Evolutionary conservation across 768 basidiomycete species (phyloP), one percentile per base, ranked within the genome.

Genomic region (Ramaria rubella): DNA sequence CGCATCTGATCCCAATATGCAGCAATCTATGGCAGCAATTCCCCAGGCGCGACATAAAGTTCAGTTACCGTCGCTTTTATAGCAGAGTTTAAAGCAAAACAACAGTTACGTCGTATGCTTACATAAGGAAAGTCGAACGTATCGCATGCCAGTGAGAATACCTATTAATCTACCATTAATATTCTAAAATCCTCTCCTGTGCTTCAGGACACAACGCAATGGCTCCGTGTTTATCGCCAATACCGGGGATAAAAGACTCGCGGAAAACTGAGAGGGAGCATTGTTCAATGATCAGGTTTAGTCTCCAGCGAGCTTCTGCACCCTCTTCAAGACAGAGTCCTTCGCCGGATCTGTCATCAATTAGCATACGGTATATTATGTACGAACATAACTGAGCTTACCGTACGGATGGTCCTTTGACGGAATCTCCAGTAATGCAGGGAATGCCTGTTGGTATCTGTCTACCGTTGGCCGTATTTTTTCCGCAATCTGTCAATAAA

Each of bases 321-420:
- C 95, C 52, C 94, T 84, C 72, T 94, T 97, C 65, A 98, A 77
- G 29, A 98, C 82, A 1, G 93, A 96, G 67, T 98, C 95, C 69
- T 97, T 97, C 12, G 85, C 83, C 15, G 95, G 95, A 72, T 98
- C 95, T 95, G 64, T 31, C 29, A 52, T 63, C 54, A 65, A 60
- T 63, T 43, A 55, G 50, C 45, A 23, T 2, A 53, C 42, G 33
- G 49, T 26, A 38, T 34, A 23, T 9, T 4, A 48, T 31, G 44
- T 53, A 30, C 34, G 49, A 58, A 42, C 46, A 30, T 45, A 29
- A 26, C 33, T 38, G 11, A 46, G 56, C 81, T 58, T 53, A 95
- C 95, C 94, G 64, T 98, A 98, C 33, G 95, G 95, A 71, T 96
- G 94, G 67, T 98, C 95, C 70, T 98, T 98, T 55, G 92, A 94